phyloP scores from a whole-genome alignment of 441 rosid species.

The Cnidoscolus chayamansa region DNA sequence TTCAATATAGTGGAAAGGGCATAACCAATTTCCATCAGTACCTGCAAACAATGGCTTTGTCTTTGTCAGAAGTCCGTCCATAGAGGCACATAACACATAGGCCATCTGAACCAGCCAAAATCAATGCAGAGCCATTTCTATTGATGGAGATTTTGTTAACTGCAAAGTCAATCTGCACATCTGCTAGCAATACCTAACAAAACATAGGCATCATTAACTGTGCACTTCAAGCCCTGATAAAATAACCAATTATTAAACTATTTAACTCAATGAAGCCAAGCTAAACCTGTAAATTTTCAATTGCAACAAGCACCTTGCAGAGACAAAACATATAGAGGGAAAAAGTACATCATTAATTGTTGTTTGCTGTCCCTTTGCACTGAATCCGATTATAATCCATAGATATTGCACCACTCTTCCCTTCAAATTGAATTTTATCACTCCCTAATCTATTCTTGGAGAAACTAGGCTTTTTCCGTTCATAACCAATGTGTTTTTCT shows the following conservation, averaged over 20 bases:
- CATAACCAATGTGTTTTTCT: too few relatives aligned
- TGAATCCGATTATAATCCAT: background rate
- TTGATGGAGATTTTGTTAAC: constrained; percentile 75
- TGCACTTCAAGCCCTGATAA: constrained; percentile 10
- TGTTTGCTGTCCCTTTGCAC: background rate
- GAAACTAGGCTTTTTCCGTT: too few relatives aligned
- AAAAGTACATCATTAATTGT: background rate
- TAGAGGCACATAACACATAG: constrained; percentile 69
- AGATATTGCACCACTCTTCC: background rate
- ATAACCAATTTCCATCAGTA: constrained; percentile 21
- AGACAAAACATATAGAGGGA: background rate
- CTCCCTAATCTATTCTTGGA: too few relatives aligned
- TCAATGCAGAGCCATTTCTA: constrained; percentile 69
- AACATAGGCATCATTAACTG: constrained; percentile 5
- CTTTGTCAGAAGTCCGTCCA: constrained; percentile 56
- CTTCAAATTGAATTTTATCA: constrained; percentile 1
- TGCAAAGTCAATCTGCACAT: constrained; percentile 44
- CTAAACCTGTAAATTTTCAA: background rate
- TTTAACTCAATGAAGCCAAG: constrained; percentile 5
- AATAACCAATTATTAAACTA: background rate
- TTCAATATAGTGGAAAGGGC: background rate
- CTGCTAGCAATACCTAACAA: constrained; percentile 68
- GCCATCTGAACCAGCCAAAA: constrained; percentile 66
- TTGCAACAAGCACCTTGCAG: background rate
- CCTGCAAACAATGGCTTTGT: constrained; percentile 71